Evolutionary conservation across 495 filamentous ascomycete species (phyloP).

Genomic region (Lepidopterella palustris): DNA sequence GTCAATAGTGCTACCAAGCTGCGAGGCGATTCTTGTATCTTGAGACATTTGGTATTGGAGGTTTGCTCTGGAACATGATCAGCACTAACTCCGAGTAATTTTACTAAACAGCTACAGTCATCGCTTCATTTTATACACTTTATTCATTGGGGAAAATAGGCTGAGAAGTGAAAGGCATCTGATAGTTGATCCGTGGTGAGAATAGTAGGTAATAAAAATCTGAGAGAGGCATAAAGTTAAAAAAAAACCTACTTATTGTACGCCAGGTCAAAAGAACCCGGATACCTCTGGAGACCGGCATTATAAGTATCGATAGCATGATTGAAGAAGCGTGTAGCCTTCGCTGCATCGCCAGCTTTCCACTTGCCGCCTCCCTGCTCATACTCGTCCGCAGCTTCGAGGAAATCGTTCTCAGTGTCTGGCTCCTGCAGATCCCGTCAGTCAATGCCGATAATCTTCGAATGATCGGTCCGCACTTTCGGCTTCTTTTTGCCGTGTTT

Average conservation of each 20-base stretch:
- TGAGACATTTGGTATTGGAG: conserved; percentile 61
- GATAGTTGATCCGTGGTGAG: too few species aligned
- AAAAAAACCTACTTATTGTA: conserved; percentile 57
- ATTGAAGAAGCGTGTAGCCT: conserved; percentile 61
- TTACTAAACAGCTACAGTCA: too few species aligned
- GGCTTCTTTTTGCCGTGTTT: conserved; percentile 14
- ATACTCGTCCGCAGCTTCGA: conserved; percentile 57
- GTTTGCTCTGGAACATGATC: conserved; percentile 41
- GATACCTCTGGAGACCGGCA: conserved; percentile 52
- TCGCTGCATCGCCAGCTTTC: conserved; percentile 58
- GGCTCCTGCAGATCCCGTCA: conserved; percentile 40
- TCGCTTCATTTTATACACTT: too few species aligned
- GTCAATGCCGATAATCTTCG: not conserved
- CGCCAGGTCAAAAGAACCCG: conserved; percentile 58
- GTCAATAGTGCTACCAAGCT: conserved; percentile 47
- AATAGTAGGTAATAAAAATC: not conserved
- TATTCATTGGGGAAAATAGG: too few species aligned
- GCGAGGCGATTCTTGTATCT: conserved; percentile 49
- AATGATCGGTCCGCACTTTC: not conserved
- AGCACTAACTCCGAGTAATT: not conserved
- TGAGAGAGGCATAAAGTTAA: not conserved
- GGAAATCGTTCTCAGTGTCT: conserved; percentile 55
- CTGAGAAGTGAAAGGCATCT: too few species aligned
- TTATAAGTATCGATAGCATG: conserved; percentile 60
- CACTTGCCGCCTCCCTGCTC: conserved; percentile 70